phyloP scores from a whole-genome alignment of 2,329 filamentous ascomycete genomes.

The Pseudocercospora eumusae region DNA sequence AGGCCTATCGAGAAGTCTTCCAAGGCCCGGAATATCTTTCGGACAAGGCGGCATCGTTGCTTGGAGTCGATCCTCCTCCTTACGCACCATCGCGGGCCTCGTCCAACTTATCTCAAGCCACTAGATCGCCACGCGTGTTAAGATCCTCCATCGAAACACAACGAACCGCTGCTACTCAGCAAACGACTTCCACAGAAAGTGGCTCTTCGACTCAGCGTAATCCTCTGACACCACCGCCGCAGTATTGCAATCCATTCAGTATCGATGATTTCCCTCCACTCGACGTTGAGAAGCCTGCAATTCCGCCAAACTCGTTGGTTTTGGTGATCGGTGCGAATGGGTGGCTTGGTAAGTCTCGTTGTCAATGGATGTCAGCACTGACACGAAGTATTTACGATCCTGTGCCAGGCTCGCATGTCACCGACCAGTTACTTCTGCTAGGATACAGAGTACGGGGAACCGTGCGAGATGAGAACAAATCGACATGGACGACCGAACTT shows the following conservation, averaged over 20 bases:
- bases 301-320: constrained; percentile 9
- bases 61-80: constrained; percentile 22
- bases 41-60: constrained; percentile 5
- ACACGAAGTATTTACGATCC: not conserved
- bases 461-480: constrained; percentile 32
- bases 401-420: constrained; percentile 34
- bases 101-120: not conserved
- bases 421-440: constrained; percentile 32
- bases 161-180: constrained; percentile 2
- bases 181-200: constrained; percentile 1
- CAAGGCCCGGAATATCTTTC: constrained; percentile 15
- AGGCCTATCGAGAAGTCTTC: constrained; percentile 19
- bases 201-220: not conserved
- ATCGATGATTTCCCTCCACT: constrained; percentile 6
- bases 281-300: constrained; percentile 5
- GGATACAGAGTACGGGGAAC: constrained; percentile 38
- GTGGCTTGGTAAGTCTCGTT: constrained; percentile 13
- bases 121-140: not conserved
- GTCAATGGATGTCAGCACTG: not conserved
- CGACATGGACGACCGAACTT: constrained; percentile 31
- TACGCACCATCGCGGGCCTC: constrained; percentile 16
- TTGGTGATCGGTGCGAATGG: constrained; percentile 34
- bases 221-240: constrained; percentile 8
- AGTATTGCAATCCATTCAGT: constrained; percentile 2
- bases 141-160: constrained; percentile 7